A percentile compares a stretch with the other conserved stretches of the same genome.
These are phyloP conservation scores for Ramalina intermedia DNA, from an alignment of 495 filamentous ascomycete genomes.

Conservation along the genomic window DNA sequence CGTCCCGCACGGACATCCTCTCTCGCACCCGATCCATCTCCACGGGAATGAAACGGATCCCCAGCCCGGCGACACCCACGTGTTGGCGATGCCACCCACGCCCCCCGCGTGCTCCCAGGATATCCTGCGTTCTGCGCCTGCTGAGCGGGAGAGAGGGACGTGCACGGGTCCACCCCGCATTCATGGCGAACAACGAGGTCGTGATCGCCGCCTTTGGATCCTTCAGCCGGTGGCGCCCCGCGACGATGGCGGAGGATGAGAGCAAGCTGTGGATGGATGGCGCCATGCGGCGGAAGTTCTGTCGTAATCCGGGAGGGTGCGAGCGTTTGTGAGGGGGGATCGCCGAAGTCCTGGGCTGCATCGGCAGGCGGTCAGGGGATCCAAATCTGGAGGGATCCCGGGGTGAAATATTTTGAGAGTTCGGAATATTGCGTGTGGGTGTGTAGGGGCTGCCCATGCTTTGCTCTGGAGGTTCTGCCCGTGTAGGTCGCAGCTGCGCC, in stretches of 20 bases:
- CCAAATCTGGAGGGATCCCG: neutral
- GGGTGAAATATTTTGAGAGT: neutral
- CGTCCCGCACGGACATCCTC: too few species aligned
- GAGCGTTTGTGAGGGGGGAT: neutral
- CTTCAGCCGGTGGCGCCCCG: neutral
- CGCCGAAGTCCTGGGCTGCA: neutral
- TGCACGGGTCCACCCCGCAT: neutral
- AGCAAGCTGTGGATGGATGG: neutral
- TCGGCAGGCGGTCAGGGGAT: neutral
- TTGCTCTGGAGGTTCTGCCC: neutral
- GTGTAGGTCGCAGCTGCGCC: neutral
- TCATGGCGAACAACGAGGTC: neutral
- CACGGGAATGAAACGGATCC: too few species aligned
- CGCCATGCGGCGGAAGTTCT: neutral
- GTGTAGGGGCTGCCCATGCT: neutral
- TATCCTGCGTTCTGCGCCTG: neutral
- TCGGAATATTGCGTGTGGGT: neutral
- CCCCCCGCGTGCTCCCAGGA: neutral
- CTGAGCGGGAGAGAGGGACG: neutral
- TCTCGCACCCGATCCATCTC: too few species aligned
- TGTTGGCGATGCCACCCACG: neutral
- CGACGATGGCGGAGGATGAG: neutral
- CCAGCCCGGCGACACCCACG: too few species aligned
- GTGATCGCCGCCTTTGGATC: neutral
- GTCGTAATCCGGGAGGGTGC: neutral